These are phyloP conservation scores for Solanum chiquidenum DNA, from an alignment of 257 asterid species.

Conservation along the genomic window DNA sequence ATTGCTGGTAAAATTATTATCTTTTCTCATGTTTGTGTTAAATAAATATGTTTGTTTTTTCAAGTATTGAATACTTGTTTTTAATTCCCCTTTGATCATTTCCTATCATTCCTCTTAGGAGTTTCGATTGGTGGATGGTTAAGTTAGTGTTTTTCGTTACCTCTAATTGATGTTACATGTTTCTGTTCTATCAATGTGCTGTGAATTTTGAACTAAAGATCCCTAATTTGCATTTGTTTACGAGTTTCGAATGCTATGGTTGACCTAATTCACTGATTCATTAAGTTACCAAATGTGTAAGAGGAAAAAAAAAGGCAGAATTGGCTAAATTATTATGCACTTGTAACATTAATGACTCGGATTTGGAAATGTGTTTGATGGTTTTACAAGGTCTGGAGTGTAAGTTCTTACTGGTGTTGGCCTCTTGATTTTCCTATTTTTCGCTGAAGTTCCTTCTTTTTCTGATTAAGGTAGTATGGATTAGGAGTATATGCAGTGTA, in stretches of 20 bases:
- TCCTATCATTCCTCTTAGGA: background rate
- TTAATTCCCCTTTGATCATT: background rate
- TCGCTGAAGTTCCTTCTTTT: background rate
- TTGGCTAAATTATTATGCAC: background rate
- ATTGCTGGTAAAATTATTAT: conserved; percentile 34
- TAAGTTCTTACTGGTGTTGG: background rate
- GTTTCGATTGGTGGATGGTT: background rate
- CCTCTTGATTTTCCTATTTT: background rate
- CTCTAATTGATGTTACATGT: background rate
- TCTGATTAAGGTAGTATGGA: background rate
- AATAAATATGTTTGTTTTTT: background rate
- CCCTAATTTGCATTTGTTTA: background rate
- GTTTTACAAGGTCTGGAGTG: background rate
- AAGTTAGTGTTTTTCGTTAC: background rate
- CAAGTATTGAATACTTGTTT: background rate
- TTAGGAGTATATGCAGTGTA: background rate
- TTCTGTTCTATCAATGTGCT: background rate
- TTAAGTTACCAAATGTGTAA: background rate
- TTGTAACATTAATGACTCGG: background rate
- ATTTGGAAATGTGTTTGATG: background rate
- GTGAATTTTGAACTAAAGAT: background rate
- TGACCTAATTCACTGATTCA: background rate
- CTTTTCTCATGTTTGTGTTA: conserved; percentile 4
- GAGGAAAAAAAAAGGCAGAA: background rate
- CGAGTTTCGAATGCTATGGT: background rate